Percentiles rank a stretch among this genome's conserved stretches.
Evolutionary conservation across 78 protist species (phyloP).

Genomic region (slime mould (Dictyostelium discoideum)): DNA sequence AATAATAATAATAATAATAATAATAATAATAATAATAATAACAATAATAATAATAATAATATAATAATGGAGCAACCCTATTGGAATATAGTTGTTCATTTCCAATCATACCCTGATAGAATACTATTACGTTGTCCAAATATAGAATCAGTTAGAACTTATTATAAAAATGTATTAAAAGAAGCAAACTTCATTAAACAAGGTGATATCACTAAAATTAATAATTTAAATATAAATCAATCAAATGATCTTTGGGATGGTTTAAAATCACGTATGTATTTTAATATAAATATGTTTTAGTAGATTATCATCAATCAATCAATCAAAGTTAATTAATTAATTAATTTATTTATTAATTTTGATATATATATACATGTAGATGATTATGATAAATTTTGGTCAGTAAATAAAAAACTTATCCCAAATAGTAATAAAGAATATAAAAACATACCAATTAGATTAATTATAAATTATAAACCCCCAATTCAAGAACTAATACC

Average conservation of each 20-base stretch:
- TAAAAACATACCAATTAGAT: conserved; percentile 67
- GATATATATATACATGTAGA: background rate
- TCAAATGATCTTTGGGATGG: conserved; percentile 81
- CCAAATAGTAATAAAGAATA: conserved; percentile 27
- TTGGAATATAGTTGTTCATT: conserved; percentile 72
- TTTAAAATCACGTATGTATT: conserved; percentile 54
- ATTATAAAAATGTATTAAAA: conserved; percentile 73
- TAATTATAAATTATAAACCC: conserved; percentile 40
- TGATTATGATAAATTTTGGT: conserved; percentile 78
- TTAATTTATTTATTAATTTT: background rate
- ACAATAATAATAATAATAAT: background rate
- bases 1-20: background rate
- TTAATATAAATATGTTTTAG: background rate
- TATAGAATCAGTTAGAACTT: conserved; percentile 38
- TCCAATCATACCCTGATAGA: conserved; percentile 72
- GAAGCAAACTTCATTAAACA: conserved; percentile 70
- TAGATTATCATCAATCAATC: background rate
- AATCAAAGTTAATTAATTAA: background rate
- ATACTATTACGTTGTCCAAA: conserved; percentile 35
- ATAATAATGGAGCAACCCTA: background rate
- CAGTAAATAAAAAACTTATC: conserved; percentile 47
- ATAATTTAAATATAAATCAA: conserved; percentile 70
- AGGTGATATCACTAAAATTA: conserved; percentile 69
- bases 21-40: conserved; percentile 6
- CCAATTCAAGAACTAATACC: conserved; percentile 63